Conservation (phyloP, 2,329 filamentous ascomycete species). For the Xylaria sp. region DNA sequence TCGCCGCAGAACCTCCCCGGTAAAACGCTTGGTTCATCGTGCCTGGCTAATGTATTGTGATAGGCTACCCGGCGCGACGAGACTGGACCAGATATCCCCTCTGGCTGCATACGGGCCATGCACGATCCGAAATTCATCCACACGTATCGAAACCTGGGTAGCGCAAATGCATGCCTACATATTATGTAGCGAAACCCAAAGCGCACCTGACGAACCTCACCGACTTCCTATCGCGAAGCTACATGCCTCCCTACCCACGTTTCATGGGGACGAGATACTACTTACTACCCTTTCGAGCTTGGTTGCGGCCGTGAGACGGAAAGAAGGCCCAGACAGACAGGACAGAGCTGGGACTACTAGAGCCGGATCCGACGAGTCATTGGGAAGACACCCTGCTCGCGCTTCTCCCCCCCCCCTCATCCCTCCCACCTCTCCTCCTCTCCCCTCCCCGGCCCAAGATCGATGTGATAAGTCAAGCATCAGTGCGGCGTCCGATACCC, state of each 20-base stretch:
- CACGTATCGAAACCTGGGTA: slow-evolving; percentile 24
- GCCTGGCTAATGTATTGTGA: slow-evolving; percentile 34
- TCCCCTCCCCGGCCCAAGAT: slow-evolving; percentile 1
- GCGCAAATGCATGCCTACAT: slow-evolving; percentile 18
- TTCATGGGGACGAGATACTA: slow-evolving; percentile 10
- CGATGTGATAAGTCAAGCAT: slow-evolving; percentile 11
- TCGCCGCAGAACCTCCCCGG: slow-evolving; percentile 9
- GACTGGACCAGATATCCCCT: slow-evolving; percentile 25
- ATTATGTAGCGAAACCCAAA: slow-evolving; percentile 23
- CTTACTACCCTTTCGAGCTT: slow-evolving; percentile 6
- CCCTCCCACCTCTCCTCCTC: too few relatives aligned
- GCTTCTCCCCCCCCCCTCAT: too few relatives aligned
- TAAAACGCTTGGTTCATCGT: slow-evolving; percentile 23
- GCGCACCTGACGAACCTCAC: slow-evolving; percentile 27
- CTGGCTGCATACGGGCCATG: slow-evolving; percentile 24
- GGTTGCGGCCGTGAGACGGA: slow-evolving; percentile 4
- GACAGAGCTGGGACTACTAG: not conserved
- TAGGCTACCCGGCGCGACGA: slow-evolving; percentile 25
- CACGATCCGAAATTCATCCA: slow-evolving; percentile 28
- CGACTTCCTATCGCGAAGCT: slow-evolving; percentile 25
- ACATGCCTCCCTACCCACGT: slow-evolving; percentile 1
- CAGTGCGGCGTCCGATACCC: slow-evolving; percentile 33
- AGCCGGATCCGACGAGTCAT: slow-evolving; percentile 14
- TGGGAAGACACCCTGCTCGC: not conserved
- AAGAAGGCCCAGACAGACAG: not conserved